Conservation (phyloP, 768 basidiomycete genomes). For the Tylopilus vinaceipallidus region DNA sequence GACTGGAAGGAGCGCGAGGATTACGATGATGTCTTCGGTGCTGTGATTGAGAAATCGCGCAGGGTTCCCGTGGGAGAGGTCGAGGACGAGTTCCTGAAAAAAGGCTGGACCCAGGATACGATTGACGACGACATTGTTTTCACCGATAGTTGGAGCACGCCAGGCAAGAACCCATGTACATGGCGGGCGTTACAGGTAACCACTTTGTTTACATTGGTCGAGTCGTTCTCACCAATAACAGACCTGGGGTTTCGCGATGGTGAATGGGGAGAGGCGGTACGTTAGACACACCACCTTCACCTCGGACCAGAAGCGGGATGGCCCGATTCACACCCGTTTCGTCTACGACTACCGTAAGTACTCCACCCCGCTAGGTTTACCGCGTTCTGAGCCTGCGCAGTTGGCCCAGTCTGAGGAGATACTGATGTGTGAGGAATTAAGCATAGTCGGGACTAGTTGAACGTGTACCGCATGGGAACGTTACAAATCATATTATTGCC, state of each 20-base stretch:
- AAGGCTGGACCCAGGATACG: conserved; percentile 44
- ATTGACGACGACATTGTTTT: conserved; percentile 35
- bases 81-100: conserved; percentile 40
- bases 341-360: conserved; percentile 69
- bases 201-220: conserved; percentile 4
- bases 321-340: conserved; percentile 48
- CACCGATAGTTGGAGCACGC: conserved; percentile 53
- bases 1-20: conserved; percentile 52
- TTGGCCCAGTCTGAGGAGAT: conserved; percentile 12
- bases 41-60: conserved; percentile 52
- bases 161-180: conserved; percentile 51
- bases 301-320: conserved; percentile 53
- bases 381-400: conserved; percentile 21
- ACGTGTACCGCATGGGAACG: too few species aligned
- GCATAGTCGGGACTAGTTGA: too few species aligned
- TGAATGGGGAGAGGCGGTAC: conserved; percentile 60
- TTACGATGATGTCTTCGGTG: conserved; percentile 63
- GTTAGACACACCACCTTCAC: conserved; percentile 61
- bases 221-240: conserved; percentile 12
- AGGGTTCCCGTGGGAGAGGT: conserved; percentile 48
- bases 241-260: conserved; percentile 64
- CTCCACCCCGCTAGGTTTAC: not conserved
- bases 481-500: too few species aligned
- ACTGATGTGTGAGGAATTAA: not conserved
- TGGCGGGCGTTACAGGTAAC: conserved; percentile 65